Evolutionary conservation across 768 basidiomycete genomes (phyloP), one percentile per base, ranked within the genome.

Genomic region (Trametes punicea): DNA sequence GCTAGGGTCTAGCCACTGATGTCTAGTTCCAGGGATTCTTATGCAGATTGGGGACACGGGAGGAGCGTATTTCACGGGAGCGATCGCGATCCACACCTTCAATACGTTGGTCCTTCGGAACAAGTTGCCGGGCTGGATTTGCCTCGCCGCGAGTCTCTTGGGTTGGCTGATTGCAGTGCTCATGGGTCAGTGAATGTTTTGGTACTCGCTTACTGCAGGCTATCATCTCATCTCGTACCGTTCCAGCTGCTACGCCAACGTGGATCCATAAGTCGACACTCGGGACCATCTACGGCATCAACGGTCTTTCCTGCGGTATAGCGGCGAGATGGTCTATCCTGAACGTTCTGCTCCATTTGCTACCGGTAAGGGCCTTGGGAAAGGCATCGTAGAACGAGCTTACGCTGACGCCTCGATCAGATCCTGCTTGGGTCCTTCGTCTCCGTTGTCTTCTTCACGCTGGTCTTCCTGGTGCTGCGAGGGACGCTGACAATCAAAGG

Each of bases 41-140:
- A 81, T 78, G 75, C 81, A 88, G 63, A 72, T 85, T 21, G 86
- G 83, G 21, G 79, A 82, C 60, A 80, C 81, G 68, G 73, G 80
- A 2, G 77, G 75, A 15, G 81, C 81, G 16, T 88, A 80, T 70
- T 91, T 89, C 68, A 85, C 81, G 2, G 74, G 78, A 9, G 74
- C 77, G 5, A 84, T 87, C 61, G 83, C 83, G 0, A 62, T 87
- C 9, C 88, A 90, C 67, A 82, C 83, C 0, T 86, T 88, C 73
- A 79, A 75, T 60, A 81, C 86, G 15, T 73, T 90, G 34, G 82
- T 85, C 13, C 71, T 90, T 51, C 76, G 75, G 40, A 73, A 74
- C 57, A 77, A 77, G 31, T 81, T 82, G 57, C 78, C 82, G 7
- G 64, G 68, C 13, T 73, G 81, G 67, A 70, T 81, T 27, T 81